Conservation (phyloP, 2,329 filamentous ascomycete genomes). For the Cucurbitaria berberidis region DNA sequence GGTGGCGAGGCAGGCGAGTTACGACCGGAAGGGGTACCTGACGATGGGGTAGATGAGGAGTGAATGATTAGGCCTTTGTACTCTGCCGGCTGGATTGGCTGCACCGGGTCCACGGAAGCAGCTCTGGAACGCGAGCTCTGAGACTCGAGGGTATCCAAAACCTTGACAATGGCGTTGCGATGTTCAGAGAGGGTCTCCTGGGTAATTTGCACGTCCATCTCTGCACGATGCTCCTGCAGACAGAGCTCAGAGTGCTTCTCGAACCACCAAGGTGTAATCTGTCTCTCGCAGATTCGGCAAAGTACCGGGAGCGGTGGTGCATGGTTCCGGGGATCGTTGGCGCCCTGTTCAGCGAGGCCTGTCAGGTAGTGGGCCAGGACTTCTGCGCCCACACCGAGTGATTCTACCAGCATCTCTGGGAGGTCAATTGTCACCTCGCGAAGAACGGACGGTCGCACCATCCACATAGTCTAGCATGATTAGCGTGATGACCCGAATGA, state of each 20-base stretch:
- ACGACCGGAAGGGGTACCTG: slow-evolving; percentile 72
- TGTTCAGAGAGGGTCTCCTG: slow-evolving; percentile 93
- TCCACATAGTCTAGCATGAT: slow-evolving; percentile 91
- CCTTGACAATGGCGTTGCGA: slow-evolving; percentile 90
- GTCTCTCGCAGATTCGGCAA: slow-evolving; percentile 95
- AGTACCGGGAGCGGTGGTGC: slow-evolving; percentile 84
- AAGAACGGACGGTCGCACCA: slow-evolving; percentile 90
- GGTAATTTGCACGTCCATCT: slow-evolving; percentile 96
- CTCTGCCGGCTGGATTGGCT: slow-evolving; percentile 67
- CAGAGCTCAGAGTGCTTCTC: slow-evolving; percentile 98
- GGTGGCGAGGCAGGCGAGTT: slow-evolving; percentile 71
- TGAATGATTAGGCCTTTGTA: slow-evolving; percentile 91
- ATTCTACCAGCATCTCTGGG: slow-evolving; percentile 86
- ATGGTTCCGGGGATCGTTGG: slow-evolving; percentile 75
- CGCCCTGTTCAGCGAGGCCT: slow-evolving; percentile 80
- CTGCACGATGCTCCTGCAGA: slow-evolving; percentile 91
- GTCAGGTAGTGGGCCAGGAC: slow-evolving; percentile 94
- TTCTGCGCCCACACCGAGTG: slow-evolving; percentile 91
- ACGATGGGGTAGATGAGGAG: slow-evolving; percentile 68
- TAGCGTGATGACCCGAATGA: slow-evolving; percentile 19
- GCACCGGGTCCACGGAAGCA: slow-evolving; percentile 57
- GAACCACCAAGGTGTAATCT: slow-evolving; percentile 99
- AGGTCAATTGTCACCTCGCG: slow-evolving; percentile 96
- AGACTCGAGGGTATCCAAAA: slow-evolving; percentile 88
- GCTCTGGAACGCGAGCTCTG: slow-evolving; percentile 68